These are phyloP conservation scores for Cystofilobasidium ferigula DNA, from an alignment of 768 basidiomycete genomes.

Conservation along the genomic window DNA sequence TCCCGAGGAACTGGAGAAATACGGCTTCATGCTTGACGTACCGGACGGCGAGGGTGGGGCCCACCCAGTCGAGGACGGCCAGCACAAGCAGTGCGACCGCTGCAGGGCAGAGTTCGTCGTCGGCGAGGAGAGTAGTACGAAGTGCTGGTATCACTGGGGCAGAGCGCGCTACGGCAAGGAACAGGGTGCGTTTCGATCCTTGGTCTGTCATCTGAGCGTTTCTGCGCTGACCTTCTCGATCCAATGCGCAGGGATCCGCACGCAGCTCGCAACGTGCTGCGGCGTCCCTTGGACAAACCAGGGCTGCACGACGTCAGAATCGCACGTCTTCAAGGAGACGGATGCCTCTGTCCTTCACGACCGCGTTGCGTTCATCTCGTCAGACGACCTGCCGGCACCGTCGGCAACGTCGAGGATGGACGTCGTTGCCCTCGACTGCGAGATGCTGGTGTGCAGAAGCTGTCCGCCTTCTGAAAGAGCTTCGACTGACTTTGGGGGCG, in stretches of 20 bases:
- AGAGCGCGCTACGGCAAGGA: slow-evolving; percentile 51
- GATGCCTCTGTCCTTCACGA: slow-evolving; percentile 55
- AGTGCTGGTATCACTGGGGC: slow-evolving; percentile 80
- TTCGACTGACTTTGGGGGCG: no score
- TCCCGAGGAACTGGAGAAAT: slow-evolving; percentile 49
- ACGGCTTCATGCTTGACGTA: slow-evolving; percentile 60
- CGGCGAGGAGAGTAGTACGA: slow-evolving; percentile 41
- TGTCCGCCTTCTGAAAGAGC: no score
- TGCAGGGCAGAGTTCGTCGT: slow-evolving; percentile 63
- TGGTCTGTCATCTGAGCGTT: background rate
- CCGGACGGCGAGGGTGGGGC: slow-evolving; percentile 59
- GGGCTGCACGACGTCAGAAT: slow-evolving; percentile 60
- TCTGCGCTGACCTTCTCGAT: background rate
- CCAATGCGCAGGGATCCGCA: slow-evolving; percentile 36
- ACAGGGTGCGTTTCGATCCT: slow-evolving; percentile 47
- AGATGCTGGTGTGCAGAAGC: slow-evolving; percentile 55
- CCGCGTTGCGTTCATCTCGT: slow-evolving; percentile 60
- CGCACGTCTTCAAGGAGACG: slow-evolving; percentile 83
- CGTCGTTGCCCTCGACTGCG: slow-evolving; percentile 84
- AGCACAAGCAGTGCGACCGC: slow-evolving; percentile 57
- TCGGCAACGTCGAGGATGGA: slow-evolving; percentile 42
- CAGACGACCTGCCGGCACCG: slow-evolving; percentile 30
- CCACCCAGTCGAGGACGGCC: slow-evolving; percentile 52
- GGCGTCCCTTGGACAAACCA: slow-evolving; percentile 49
- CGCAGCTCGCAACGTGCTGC: slow-evolving; percentile 68